These are phyloP conservation scores for Poterioochromonas sp. DNA, from an alignment of 352 stramenopile genomes.

Conservation along the genomic window DNA sequence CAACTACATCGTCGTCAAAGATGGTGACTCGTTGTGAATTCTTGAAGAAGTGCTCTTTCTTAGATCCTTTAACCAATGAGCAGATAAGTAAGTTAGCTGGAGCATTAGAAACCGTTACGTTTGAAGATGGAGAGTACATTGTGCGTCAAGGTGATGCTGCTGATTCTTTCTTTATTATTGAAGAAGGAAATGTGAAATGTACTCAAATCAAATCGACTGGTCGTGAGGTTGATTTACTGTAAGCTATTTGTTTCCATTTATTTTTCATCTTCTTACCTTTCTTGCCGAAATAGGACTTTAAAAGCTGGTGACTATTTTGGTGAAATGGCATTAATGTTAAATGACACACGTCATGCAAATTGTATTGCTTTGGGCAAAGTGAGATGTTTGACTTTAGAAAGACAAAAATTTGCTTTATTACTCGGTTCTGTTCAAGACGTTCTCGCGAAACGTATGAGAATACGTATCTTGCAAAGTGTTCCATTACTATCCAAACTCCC, in stretches of 20 bases:
- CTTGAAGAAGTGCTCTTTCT: conserved; percentile 76
- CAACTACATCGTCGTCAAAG: conserved; percentile 66
- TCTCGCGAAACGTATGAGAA: not conserved
- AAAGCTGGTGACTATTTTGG: conserved; percentile 13
- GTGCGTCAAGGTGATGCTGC: conserved; percentile 57
- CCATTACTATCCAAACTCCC: not conserved
- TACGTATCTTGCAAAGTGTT: not conserved
- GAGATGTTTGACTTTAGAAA: not conserved
- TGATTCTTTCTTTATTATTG: conserved; percentile 60
- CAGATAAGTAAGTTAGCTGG: conserved; percentile 57
- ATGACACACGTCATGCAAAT: conserved; percentile 7
- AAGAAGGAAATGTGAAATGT: conserved; percentile 50
- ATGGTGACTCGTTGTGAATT: conserved; percentile 63
- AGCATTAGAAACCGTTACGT: conserved; percentile 49
- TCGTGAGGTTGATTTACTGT: conserved; percentile 2
- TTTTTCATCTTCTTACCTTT: not conserved
- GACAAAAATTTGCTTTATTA: not conserved
- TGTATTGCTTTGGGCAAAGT: conserved; percentile 16
- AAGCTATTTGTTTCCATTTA: conserved; percentile 7
- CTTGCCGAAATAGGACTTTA: not conserved
- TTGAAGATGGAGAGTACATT: conserved; percentile 53
- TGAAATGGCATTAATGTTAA: conserved; percentile 1
- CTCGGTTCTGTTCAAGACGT: not conserved
- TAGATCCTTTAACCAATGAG: conserved; percentile 62
- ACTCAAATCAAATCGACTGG: conserved; percentile 38